phyloP scores from a whole-genome alignment of 352 stramenopile species.

The Phytophthora megakarya region DNA sequence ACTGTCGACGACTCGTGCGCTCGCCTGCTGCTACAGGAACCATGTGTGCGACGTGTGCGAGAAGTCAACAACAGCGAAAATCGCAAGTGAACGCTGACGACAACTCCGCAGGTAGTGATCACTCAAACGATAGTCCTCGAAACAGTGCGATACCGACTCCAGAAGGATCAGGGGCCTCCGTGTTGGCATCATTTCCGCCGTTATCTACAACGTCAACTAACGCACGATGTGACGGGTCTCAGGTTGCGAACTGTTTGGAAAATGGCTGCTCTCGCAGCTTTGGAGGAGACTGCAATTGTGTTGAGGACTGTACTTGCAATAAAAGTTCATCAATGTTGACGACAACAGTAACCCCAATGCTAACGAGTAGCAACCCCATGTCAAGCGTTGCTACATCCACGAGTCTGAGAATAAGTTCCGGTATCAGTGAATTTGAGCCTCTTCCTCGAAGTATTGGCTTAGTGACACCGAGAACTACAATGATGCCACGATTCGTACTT shows the following conservation, averaged over 20 bases:
- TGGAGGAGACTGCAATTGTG: constrained; percentile 69
- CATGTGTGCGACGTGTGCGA: constrained; percentile 51
- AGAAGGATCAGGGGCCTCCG: constrained; percentile 6
- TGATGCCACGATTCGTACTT: constrained; percentile 41
- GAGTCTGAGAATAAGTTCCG: constrained; percentile 10
- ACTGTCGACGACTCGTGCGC: constrained; percentile 70
- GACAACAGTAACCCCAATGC: constrained; percentile 13
- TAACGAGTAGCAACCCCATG: constrained; percentile 32
- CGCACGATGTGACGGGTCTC: constrained; percentile 40
- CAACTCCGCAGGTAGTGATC: constrained; percentile 16
- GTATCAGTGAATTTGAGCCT: constrained; percentile 11
- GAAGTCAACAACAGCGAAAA: constrained; percentile 25
- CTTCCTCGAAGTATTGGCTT: neutral
- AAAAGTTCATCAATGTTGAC: constrained; percentile 30
- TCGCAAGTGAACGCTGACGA: constrained; percentile 4
- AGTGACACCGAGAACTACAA: constrained; percentile 14
- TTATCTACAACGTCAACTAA: constrained; percentile 24
- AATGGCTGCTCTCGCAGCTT: constrained; percentile 74
- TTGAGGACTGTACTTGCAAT: constrained; percentile 56
- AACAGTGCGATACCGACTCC: constrained; percentile 18
- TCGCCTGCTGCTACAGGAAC: constrained; percentile 35
- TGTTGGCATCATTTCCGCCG: constrained; percentile 24
- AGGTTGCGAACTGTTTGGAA: constrained; percentile 60
- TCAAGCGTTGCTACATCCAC: constrained; percentile 14
- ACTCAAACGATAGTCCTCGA: constrained; percentile 20